Evolutionary conservation across 352 stramenopile species (phyloP).

Genomic region (Pythium apleroticum): DNA sequence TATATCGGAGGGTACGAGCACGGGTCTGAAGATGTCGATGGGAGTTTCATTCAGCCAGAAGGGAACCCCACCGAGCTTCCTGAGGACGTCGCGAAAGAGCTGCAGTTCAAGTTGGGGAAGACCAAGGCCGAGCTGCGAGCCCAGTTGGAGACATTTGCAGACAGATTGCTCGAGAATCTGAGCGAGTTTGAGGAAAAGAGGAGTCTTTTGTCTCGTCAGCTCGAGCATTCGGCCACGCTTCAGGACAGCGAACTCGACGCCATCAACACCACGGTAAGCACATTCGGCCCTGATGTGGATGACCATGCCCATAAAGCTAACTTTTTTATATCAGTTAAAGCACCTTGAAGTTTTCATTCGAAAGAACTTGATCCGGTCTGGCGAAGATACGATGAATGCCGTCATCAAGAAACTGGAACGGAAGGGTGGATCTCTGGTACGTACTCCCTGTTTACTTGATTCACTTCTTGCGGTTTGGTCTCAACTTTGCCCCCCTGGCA

Average conservation of each 20-base stretch:
- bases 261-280: conserved; percentile 23
- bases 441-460: not conserved
- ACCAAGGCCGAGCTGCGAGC: conserved; percentile 34
- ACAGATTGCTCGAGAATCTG: conserved; percentile 44
- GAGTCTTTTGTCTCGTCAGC: conserved; percentile 18
- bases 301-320: too few relatives aligned
- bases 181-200: conserved; percentile 39
- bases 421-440: conserved; percentile 46
- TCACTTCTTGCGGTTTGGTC: too few relatives aligned
- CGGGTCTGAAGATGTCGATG: conserved; percentile 51
- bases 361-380: conserved; percentile 50
- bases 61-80: conserved; percentile 71
- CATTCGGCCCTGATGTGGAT: too few relatives aligned
- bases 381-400: conserved; percentile 73
- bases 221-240: conserved; percentile 28
- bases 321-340: conserved; percentile 27
- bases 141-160: conserved; percentile 36
- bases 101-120: conserved; percentile 50
- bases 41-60: conserved; percentile 83
- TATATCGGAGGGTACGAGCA: conserved; percentile 81
- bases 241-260: conserved; percentile 28
- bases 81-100: conserved; percentile 68
- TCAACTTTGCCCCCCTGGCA: too few relatives aligned
- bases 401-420: conserved; percentile 48
- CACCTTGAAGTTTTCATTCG: conserved; percentile 46